These are phyloP conservation scores for Spizellomyces punctatus DNA, from an alignment of 192 early-diverging fungal genomes.

Conservation along the genomic window DNA sequence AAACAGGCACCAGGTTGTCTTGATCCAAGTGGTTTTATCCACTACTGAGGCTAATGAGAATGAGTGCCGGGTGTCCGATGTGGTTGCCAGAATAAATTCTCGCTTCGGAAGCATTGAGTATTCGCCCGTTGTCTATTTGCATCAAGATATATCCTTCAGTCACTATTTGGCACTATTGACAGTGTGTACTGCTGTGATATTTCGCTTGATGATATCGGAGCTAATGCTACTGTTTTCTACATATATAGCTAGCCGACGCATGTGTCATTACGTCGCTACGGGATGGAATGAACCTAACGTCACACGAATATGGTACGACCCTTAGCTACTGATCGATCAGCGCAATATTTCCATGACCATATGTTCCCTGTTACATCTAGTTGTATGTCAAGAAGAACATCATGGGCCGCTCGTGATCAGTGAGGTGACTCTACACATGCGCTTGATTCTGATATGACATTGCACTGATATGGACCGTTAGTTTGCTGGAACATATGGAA, in stretches of 20 bases:
- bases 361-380: constrained; percentile 22
- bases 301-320: constrained; percentile 50
- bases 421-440: constrained; percentile 37
- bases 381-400: constrained; percentile 57
- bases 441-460: background rate
- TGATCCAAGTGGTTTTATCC: constrained; percentile 93
- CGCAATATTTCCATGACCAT: background rate
- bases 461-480: background rate
- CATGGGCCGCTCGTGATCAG: constrained; percentile 57
- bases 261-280: constrained; percentile 58
- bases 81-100: constrained; percentile 91
- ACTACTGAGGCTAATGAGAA: constrained; percentile 90
- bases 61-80: constrained; percentile 83
- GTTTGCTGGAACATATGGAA: constrained; percentile 63
- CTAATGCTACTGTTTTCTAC: background rate
- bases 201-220: constrained; percentile 18
- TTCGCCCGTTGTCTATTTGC: constrained; percentile 80
- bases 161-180: constrained; percentile 57
- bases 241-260: constrained; percentile 57
- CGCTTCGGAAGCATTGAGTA: constrained; percentile 89
- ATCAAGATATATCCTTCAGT: constrained; percentile 58
- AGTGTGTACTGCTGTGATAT: constrained; percentile 23
- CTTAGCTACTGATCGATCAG: background rate
- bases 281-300: constrained; percentile 66
- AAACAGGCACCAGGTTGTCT: constrained; percentile 64